Conservation (phyloP, 306 rosid species). For the Casuarina equisetifolia region DNA sequence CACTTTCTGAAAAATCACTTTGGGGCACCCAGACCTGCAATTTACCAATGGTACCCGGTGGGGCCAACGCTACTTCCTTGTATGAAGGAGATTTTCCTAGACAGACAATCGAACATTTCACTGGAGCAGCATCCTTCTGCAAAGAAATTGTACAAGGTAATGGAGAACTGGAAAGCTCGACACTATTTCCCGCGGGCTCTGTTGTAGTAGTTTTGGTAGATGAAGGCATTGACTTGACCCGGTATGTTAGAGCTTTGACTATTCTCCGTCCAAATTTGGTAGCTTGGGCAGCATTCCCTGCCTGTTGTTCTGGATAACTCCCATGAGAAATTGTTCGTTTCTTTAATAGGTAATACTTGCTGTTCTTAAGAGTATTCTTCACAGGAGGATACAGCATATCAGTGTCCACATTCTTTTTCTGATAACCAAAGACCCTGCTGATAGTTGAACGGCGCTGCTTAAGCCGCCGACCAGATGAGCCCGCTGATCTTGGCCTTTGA, state of each 20-base stretch:
- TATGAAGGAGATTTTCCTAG: conserved; percentile 97
- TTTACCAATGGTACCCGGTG: conserved; percentile 86
- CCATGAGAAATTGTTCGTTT: conserved; percentile 73
- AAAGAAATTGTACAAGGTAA: conserved; percentile 46
- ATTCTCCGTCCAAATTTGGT: conserved; percentile 78
- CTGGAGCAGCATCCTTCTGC: conserved; percentile 46
- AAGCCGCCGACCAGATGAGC: conserved; percentile 65
- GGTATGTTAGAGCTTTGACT: conserved; percentile 70
- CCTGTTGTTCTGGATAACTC: conserved; percentile 58
- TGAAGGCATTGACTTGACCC: conserved; percentile 77
- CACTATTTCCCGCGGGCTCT: conserved; percentile 43
- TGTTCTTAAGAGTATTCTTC: conserved; percentile 55
- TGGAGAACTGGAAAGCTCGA: conserved; percentile 37
- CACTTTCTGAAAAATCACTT: conserved; percentile 36
- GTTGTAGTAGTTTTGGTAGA: conserved; percentile 44
- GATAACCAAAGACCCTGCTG: conserved; percentile 74
- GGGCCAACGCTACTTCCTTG: conserved; percentile 98
- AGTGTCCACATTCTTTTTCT: conserved; percentile 68
- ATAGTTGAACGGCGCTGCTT: conserved; percentile 85
- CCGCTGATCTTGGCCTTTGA: conserved; percentile 91
- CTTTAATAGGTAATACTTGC: conserved; percentile 68
- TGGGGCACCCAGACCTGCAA: conserved; percentile 62
- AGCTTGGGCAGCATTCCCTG: conserved; percentile 62
- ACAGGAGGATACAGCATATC: conserved; percentile 48
- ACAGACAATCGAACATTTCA: conserved; percentile 58